A percentile compares a stretch with the other conserved stretches of the same genome.
Conservation (phyloP, 495 filamentous ascomycete genomes). For the Aspergillus sparsus region DNA sequence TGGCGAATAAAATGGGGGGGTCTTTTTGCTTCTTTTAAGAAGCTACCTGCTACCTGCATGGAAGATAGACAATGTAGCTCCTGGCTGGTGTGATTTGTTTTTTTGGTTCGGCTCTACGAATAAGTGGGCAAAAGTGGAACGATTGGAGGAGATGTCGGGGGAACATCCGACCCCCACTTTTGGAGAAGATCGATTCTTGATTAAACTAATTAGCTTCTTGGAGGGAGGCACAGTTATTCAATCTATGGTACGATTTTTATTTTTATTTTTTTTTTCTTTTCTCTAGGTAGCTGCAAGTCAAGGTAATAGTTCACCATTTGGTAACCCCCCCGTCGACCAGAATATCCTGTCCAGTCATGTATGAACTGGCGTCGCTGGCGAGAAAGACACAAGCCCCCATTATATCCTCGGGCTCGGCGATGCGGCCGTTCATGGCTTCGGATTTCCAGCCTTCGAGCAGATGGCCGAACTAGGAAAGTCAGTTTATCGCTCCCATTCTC, state of each 20-base stretch:
- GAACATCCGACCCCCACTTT: slow-evolving; percentile 8
- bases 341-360: slow-evolving; percentile 64
- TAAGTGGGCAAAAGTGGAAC: not conserved
- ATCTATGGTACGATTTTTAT: too few relatives aligned
- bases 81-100: not conserved
- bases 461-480: slow-evolving; percentile 73
- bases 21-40: slow-evolving; percentile 1
- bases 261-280: too few relatives aligned
- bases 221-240: too few relatives aligned
- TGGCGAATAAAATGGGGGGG: not conserved
- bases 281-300: not conserved
- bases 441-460: slow-evolving; percentile 69
- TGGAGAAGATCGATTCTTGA: not conserved
- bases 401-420: slow-evolving; percentile 76
- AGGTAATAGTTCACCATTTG: slow-evolving; percentile 28
- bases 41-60: not conserved
- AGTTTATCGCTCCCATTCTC: slow-evolving; percentile 30
- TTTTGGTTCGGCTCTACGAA: not conserved
- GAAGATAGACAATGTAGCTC: not conserved
- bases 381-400: slow-evolving; percentile 82
- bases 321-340: slow-evolving; percentile 48
- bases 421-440: slow-evolving; percentile 69
- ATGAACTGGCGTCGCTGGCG: slow-evolving; percentile 72
- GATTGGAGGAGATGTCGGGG: not conserved
- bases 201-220: too few relatives aligned